Evolutionary conservation across 306 rosid species (phyloP).

Genomic region (Gastrolobium villosum): DNA sequence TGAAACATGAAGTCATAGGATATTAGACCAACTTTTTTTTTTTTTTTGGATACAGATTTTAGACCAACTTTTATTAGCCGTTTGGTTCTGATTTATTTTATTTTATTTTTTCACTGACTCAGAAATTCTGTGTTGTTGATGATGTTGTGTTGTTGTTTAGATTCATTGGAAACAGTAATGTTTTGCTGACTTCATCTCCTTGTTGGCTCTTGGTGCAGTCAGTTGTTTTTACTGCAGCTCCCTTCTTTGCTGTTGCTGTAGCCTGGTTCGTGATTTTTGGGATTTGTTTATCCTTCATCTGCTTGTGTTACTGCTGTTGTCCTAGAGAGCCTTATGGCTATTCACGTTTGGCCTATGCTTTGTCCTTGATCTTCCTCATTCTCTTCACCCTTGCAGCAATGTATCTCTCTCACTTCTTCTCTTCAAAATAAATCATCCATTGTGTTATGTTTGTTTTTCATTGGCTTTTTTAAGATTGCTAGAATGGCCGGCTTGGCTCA

Average conservation of each 20-base stretch:
- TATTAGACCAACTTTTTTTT: neutral
- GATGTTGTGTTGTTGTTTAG: neutral
- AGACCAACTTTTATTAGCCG: neutral
- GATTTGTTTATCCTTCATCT: constrained; percentile 62
- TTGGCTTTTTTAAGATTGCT: constrained; percentile 43
- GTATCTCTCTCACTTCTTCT: constrained; percentile 42
- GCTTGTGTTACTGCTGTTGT: constrained; percentile 78
- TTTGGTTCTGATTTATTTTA: neutral
- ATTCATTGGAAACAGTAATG: constrained; percentile 24
- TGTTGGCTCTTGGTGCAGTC: constrained; percentile 67
- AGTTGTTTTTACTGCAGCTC: constrained; percentile 79
- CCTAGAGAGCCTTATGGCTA: constrained; percentile 61
- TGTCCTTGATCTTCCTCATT: constrained; percentile 59
- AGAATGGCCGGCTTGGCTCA: too few species aligned
- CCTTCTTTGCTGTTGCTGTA: constrained; percentile 72
- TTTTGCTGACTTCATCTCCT: constrained; percentile 43
- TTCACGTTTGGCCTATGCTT: constrained; percentile 59
- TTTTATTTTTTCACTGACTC: neutral
- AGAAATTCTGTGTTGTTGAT: neutral
- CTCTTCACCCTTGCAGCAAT: constrained; percentile 67
- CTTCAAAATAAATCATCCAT: neutral
- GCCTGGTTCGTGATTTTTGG: constrained; percentile 89
- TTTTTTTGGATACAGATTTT: neutral
- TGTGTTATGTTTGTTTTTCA: constrained; percentile 4
- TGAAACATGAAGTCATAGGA: neutral